Evolutionary conservation across 2,329 filamentous ascomycete species (phyloP).

Genomic region (Scleromitrula shiraiana): DNA sequence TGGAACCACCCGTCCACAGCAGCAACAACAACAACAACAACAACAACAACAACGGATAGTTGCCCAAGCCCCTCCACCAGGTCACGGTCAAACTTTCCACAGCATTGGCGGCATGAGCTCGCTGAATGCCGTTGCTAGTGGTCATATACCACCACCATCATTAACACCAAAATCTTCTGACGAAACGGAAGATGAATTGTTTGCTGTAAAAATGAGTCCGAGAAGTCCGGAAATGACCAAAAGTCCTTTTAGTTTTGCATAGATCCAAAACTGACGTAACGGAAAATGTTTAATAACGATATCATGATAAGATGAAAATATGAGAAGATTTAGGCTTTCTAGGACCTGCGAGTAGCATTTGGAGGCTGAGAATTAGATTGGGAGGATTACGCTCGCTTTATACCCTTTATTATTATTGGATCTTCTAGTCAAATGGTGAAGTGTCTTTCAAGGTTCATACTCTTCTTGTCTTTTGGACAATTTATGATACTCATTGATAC

Average conservation of each 20-base stretch:
- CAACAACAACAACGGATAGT: constrained; percentile 30
- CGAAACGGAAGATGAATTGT: constrained; percentile 67
- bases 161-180: constrained; percentile 25
- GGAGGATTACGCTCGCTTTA: constrained; percentile 2
- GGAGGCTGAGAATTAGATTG: constrained; percentile 2
- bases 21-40: no score
- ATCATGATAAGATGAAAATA: background rate
- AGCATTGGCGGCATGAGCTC: constrained; percentile 24
- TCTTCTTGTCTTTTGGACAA: no score
- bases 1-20: constrained; percentile 33
- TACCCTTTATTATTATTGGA: constrained; percentile 4
- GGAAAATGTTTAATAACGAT: background rate
- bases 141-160: constrained; percentile 27
- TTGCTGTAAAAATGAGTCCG: constrained; percentile 80
- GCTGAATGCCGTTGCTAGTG: constrained; percentile 32
- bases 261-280: constrained; percentile 24
- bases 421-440: background rate
- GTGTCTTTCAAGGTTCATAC: no score
- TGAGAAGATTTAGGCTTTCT: background rate
- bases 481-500: no score
- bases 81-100: constrained; percentile 15
- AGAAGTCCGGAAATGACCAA: constrained; percentile 78
- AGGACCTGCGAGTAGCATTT: no score
- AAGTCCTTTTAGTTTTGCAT: constrained; percentile 63
- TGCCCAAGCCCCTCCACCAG: constrained; percentile 23